Conservation (phyloP, 1,284 basidiomycete species). For the Sporisorium exsertum region DNA sequence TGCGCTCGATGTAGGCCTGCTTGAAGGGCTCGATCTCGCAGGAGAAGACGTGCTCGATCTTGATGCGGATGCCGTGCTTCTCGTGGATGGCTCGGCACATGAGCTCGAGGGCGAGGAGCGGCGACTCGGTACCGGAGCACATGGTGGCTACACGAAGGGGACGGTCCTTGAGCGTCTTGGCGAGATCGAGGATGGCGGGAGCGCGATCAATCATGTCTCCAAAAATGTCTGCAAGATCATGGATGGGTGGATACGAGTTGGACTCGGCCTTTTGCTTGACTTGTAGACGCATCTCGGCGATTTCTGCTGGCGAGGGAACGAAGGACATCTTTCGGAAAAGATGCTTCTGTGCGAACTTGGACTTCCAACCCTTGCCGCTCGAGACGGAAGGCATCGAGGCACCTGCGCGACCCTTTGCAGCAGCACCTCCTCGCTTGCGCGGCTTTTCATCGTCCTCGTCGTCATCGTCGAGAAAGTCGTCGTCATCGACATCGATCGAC, state of each 20-base stretch:
- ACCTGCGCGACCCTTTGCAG: constrained; percentile 6
- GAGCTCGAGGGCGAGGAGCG: constrained; percentile 86
- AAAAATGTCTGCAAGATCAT: constrained; percentile 84
- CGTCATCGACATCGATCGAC: constrained; percentile 11
- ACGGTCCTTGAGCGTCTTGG: constrained; percentile 79
- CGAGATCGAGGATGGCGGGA: constrained; percentile 71
- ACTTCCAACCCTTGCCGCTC: constrained; percentile 46
- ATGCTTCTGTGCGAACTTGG: constrained; percentile 36
- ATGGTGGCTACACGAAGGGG: constrained; percentile 93
- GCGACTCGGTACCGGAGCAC: constrained; percentile 96
- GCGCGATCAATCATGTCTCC: constrained; percentile 80
- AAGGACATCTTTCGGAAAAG: constrained; percentile 40
- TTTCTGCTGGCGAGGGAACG: constrained; percentile 36
- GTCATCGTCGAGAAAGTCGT: constrained; percentile 36
- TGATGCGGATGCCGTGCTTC: constrained; percentile 77
- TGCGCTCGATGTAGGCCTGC: constrained; percentile 96
- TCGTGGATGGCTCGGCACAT: constrained; percentile 80
- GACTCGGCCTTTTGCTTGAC: constrained; percentile 40
- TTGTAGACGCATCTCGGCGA: constrained; percentile 18
- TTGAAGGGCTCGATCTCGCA: constrained; percentile 99
- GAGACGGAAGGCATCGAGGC: constrained; percentile 25
- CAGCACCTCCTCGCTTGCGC: constrained; percentile 15
- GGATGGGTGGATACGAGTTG: constrained; percentile 78
- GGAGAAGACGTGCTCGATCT: constrained; percentile 92
- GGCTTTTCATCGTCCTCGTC: constrained; percentile 16